A percentile compares a stretch with the other conserved stretches of the same genome.
Evolutionary conservation across 441 rosid genomes (phyloP).

Genomic region (Populus hybrid): DNA sequence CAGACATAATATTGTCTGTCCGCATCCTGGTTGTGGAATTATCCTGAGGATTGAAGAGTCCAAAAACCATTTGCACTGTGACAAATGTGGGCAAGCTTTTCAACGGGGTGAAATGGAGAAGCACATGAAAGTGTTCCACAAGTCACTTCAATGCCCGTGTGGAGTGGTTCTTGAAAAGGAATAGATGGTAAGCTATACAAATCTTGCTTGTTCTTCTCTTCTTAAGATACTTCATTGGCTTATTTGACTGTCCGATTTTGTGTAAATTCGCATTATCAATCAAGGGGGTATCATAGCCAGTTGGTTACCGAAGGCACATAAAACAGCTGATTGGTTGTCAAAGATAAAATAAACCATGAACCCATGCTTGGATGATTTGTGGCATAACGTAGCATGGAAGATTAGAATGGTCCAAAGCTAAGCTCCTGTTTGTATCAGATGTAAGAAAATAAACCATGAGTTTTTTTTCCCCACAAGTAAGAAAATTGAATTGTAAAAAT

Average conservation of each 20-base stretch:
- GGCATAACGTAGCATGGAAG: no score
- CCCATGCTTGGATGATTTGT: neutral
- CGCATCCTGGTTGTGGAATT: slow-evolving; percentile 63
- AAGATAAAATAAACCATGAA: neutral
- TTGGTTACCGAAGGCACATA: neutral
- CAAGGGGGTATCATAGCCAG: neutral
- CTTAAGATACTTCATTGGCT: neutral
- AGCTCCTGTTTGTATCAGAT: neutral
- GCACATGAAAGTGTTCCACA: slow-evolving; percentile 78
- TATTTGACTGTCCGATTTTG: neutral
- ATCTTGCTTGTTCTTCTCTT: neutral
- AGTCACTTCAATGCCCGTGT: slow-evolving; percentile 72
- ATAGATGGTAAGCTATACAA: slow-evolving; percentile 56
- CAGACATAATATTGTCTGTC: slow-evolving; percentile 76
- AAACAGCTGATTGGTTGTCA: no score
- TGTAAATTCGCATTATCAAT: neutral
- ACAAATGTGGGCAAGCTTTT: slow-evolving; percentile 76
- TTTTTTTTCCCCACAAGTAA: no score
- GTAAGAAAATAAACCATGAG: no score
- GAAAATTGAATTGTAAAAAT: neutral
- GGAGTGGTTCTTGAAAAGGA: slow-evolving; percentile 80
- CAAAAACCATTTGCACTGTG: slow-evolving; percentile 64
- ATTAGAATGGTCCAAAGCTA: neutral
- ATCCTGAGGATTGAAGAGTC: slow-evolving; percentile 80
- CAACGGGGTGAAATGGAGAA: slow-evolving; percentile 81